Conservation (phyloP, 371 early-diverging fungal species). For the Zychaea mexicana region DNA sequence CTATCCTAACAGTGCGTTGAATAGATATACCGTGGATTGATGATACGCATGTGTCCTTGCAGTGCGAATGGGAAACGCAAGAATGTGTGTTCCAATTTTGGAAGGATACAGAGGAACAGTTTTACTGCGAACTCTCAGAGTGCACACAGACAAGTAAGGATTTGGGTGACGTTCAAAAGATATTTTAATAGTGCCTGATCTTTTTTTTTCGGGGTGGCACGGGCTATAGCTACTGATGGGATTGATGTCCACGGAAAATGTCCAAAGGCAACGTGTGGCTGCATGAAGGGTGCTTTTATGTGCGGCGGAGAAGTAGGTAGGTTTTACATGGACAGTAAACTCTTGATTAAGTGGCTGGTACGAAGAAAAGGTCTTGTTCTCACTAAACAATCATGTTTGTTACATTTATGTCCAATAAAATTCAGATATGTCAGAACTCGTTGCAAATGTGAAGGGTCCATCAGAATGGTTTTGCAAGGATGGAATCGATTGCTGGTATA, state of each 20-base stretch:
- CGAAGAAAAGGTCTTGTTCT: too few species aligned
- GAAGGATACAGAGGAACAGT: slow-evolving; percentile 59
- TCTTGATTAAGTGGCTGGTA: too few species aligned
- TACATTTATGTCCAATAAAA: too few species aligned
- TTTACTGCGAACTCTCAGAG: slow-evolving; percentile 55
- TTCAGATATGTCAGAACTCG: slow-evolving; percentile 50
- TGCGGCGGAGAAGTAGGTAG: slow-evolving; percentile 63
- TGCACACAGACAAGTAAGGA: slow-evolving; percentile 53
- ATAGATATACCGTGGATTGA: slow-evolving; percentile 57
- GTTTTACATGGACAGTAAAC: too few species aligned
- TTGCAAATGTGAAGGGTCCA: slow-evolving; percentile 49
- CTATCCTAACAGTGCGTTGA: not conserved
- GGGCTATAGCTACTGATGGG: slow-evolving; percentile 11
- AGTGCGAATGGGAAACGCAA: slow-evolving; percentile 44
- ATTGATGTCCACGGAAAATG: slow-evolving; percentile 50
- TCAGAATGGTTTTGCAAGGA: slow-evolving; percentile 49
- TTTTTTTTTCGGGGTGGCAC: too few species aligned
- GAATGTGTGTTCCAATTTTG: slow-evolving; percentile 59
- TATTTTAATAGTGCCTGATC: slow-evolving; percentile 3
- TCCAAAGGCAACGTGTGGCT: slow-evolving; percentile 49
- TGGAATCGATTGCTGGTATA: slow-evolving; percentile 62
- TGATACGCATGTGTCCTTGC: slow-evolving; percentile 47
- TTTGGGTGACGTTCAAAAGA: slow-evolving; percentile 8
- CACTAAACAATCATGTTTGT: too few species aligned
- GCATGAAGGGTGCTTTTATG: slow-evolving; percentile 57